phyloP scores from a whole-genome alignment of 176 grass and related monocot genomes.

The Aechmea fasciata region DNA sequence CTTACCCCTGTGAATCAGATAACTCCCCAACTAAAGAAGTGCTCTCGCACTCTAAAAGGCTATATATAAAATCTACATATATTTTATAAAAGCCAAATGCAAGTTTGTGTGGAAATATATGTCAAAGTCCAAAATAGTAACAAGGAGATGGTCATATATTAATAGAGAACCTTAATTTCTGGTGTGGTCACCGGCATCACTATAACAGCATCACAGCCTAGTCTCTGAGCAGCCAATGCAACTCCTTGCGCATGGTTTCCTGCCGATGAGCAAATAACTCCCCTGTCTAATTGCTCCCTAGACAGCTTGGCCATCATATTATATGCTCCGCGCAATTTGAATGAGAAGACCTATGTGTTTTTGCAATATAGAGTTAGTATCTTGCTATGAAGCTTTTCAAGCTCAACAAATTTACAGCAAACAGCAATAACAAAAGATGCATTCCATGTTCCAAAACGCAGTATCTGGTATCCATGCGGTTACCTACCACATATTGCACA shows the following conservation, averaged over 20 bases:
- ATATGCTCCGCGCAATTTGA: slow-evolving; percentile 97
- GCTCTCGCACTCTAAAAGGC: not conserved
- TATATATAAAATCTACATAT: not conserved
- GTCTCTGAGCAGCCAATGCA: slow-evolving; percentile 69
- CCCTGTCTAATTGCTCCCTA: slow-evolving; percentile 57
- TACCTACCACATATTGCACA: too few species aligned
- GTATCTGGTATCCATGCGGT: too few species aligned
- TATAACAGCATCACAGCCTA: slow-evolving; percentile 88
- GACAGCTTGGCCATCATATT: slow-evolving; percentile 99
- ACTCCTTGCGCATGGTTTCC: slow-evolving; percentile 99
- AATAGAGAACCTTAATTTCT: slow-evolving; percentile 76
- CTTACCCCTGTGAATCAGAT: too few species aligned
- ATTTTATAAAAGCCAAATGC: too few species aligned
- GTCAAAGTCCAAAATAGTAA: not conserved
- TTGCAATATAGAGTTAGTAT: slow-evolving; percentile 7
- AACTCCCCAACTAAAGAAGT: too few species aligned
- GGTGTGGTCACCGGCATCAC: slow-evolving; percentile 98
- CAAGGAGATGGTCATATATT: not conserved
- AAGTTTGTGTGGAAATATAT: too few species aligned
- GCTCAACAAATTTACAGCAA: not conserved
- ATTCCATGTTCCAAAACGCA: not conserved
- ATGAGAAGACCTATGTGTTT: slow-evolving; percentile 77
- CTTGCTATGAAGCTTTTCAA: not conserved
- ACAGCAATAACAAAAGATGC: not conserved
- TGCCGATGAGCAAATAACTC: slow-evolving; percentile 96